phyloP scores from a whole-genome alignment of 1,284 basidiomycete genomes.

The Tranzscheliella williamsii region DNA sequence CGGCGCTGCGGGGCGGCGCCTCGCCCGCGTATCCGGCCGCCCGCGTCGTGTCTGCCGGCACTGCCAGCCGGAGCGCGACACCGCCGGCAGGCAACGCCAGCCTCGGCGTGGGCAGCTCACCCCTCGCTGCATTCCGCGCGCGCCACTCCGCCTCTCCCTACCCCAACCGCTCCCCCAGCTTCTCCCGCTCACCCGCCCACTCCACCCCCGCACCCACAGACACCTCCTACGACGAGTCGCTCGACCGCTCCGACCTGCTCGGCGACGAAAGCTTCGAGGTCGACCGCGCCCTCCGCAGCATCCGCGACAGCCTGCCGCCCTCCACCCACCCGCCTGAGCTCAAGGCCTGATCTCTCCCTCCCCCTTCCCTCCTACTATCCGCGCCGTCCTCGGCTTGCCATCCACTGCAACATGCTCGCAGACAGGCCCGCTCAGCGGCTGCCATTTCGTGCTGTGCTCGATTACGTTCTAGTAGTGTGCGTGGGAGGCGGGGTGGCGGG shows the following conservation, averaged over 20 bases:
- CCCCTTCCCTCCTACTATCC: too few species aligned
- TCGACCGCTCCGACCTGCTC: constrained; percentile 60
- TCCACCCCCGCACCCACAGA: background rate
- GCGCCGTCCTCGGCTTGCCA: too few species aligned
- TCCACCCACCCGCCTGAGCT: too few species aligned
- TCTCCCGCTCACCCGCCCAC: background rate
- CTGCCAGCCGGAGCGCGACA: too few species aligned
- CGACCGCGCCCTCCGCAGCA: constrained; percentile 18
- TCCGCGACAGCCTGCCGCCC: constrained; percentile 11
- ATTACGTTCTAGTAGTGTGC: too few species aligned
- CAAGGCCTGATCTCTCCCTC: too few species aligned
- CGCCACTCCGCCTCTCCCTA: background rate
- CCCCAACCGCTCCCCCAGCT: background rate
- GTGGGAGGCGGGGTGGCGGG: too few species aligned
- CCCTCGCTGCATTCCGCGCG: background rate
- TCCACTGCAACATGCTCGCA: too few species aligned
- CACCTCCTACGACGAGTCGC: background rate
- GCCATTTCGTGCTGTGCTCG: too few species aligned
- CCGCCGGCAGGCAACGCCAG: too few species aligned
- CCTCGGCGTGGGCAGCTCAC: background rate
- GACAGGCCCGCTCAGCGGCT: too few species aligned
- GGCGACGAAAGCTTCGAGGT: constrained; percentile 41
- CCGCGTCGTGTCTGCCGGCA: background rate
- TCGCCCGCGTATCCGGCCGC: background rate
- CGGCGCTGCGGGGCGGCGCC: constrained; percentile 5